Evolutionary conservation across 768 basidiomycete species (phyloP).

Genomic region (Rhodosporidiobolus odoratus): DNA sequence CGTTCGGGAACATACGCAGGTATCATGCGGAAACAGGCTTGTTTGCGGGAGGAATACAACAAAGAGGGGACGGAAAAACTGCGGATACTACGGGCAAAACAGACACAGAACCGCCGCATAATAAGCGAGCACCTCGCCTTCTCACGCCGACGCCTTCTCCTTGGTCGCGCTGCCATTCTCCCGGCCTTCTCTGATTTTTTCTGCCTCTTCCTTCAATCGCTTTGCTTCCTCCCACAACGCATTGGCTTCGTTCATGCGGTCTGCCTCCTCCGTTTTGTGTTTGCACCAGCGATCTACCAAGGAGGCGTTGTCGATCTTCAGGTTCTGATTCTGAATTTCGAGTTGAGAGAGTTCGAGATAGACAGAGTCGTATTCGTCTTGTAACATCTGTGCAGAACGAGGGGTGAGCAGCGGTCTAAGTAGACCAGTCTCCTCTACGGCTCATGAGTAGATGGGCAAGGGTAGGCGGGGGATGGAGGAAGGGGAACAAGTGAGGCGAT

Average conservation of each 20-base stretch:
- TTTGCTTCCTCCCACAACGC: constrained; percentile 27
- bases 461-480: not conserved
- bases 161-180: not conserved
- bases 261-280: constrained; percentile 72
- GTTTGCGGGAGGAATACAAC: constrained; percentile 1
- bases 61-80: not conserved
- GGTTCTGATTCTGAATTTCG: constrained; percentile 75
- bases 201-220: not conserved
- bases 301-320: constrained; percentile 88
- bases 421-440: too few species aligned
- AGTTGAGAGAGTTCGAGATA: constrained; percentile 86
- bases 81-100: not conserved
- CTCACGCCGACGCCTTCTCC: not conserved
- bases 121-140: not conserved
- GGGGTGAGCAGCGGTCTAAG: too few species aligned
- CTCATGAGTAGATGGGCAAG: not conserved
- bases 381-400: constrained; percentile 82
- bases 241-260: constrained; percentile 68
- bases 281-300: constrained; percentile 95
- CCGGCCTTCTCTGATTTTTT: not conserved
- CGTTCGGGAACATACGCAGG: too few species aligned
- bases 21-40: too few species aligned
- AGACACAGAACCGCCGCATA: not conserved
- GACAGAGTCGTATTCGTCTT: constrained; percentile 89
- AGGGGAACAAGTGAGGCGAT: not conserved